phyloP scores from a whole-genome alignment of 192 early-diverging fungal species.

The Backusella australiensis region DNA sequence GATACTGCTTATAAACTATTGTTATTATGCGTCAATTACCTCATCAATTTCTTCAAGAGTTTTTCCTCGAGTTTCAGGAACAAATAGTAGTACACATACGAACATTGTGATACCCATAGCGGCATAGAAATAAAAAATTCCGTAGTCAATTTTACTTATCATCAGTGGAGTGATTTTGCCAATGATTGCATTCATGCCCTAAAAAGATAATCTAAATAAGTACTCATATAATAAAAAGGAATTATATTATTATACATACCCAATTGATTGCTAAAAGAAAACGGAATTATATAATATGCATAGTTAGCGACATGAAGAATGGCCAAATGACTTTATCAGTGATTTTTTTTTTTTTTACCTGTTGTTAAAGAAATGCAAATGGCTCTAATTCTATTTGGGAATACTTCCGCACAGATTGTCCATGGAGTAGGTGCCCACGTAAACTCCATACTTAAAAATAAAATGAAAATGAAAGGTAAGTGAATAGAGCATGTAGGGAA shows the following conservation, averaged over 20 bases:
- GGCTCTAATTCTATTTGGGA: background rate
- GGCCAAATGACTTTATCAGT: background rate
- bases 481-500: background rate
- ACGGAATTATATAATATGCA: background rate
- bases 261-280: constrained; percentile 1
- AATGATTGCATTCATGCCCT: constrained; percentile 15
- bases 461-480: background rate
- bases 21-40: background rate
- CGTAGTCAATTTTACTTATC: background rate
- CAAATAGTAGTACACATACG: background rate
- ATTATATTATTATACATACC: background rate
- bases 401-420: background rate
- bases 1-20: no score
- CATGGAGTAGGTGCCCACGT: background rate
- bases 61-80: constrained; percentile 10
- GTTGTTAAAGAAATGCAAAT: constrained; percentile 6
- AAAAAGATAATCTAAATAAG: background rate
- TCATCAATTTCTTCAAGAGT: constrained; percentile 9
- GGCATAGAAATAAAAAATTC: constrained; percentile 4
- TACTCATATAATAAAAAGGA: background rate
- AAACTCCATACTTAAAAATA: background rate
- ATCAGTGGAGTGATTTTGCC: constrained; percentile 2
- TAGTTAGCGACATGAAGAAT: background rate
- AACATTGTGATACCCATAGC: background rate
- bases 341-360: background rate